Evolutionary conservation across 2,329 filamentous ascomycete genomes (phyloP).

Genomic region (Claviceps fusiformis): DNA sequence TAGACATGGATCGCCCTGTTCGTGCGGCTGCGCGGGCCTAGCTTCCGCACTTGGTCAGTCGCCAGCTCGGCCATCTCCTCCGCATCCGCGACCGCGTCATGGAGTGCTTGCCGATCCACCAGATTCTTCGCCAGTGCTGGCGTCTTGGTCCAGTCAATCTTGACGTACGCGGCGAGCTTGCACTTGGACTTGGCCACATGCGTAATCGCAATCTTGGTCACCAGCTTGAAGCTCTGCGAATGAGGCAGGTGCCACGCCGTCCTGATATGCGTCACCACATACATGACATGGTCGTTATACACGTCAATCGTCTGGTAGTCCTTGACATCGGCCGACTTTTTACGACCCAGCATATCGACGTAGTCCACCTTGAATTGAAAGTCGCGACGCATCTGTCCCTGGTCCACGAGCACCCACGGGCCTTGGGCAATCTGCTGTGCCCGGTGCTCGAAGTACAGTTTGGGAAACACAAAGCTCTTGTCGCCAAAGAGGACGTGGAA

Average conservation of each 20-base stretch:
- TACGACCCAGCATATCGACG: constrained; percentile 49
- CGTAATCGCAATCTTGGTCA: constrained; percentile 88
- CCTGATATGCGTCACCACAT: constrained; percentile 49
- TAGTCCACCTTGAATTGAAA: constrained; percentile 69
- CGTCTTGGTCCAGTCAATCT: constrained; percentile 70
- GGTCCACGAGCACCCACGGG: constrained; percentile 64
- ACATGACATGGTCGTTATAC: constrained; percentile 60
- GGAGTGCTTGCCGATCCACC: constrained; percentile 58
- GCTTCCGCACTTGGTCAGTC: constrained; percentile 61
- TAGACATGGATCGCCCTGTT: constrained; percentile 70
- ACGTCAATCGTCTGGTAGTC: constrained; percentile 83
- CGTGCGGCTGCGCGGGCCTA: constrained; percentile 61
- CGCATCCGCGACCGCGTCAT: constrained; percentile 59
- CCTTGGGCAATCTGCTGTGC: constrained; percentile 73
- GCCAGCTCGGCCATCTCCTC: constrained; percentile 63
- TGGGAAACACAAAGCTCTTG: constrained; percentile 86
- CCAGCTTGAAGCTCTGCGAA: constrained; percentile 61
- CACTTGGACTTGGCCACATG: constrained; percentile 85
- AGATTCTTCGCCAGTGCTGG: constrained; percentile 47
- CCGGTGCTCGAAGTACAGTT: constrained; percentile 72
- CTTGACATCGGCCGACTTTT: constrained; percentile 47
- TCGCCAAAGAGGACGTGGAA: constrained; percentile 97
- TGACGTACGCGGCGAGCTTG: constrained; percentile 77
- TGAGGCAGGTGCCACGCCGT: constrained; percentile 77
- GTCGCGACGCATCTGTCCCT: constrained; percentile 58